Conservation (phyloP, 163 green algal species). For the Smithsoniella earleae region DNA sequence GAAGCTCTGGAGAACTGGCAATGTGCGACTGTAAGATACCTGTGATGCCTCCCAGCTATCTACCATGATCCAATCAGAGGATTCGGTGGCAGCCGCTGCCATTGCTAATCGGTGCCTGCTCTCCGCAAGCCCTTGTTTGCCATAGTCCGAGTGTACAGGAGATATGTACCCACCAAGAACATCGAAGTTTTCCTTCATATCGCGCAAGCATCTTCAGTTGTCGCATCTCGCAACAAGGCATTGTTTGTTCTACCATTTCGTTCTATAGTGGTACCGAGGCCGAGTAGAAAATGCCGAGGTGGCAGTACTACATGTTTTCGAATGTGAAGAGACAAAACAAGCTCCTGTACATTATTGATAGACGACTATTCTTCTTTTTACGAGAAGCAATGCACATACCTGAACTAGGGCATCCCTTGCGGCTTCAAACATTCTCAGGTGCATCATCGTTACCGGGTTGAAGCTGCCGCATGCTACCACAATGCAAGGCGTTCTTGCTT, state of each 20-base stretch:
- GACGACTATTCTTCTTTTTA: too few species aligned
- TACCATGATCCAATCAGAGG: slow-evolving; percentile 66
- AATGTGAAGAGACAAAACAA: too few species aligned
- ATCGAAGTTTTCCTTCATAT: slow-evolving; percentile 54
- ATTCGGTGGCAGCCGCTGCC: slow-evolving; percentile 55
- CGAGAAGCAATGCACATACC: too few species aligned
- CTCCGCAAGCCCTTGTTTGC: slow-evolving; percentile 58
- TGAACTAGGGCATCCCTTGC: slow-evolving; percentile 48
- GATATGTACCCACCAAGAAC: slow-evolving; percentile 71
- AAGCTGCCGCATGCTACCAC: slow-evolving; percentile 89
- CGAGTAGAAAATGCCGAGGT: too few species aligned
- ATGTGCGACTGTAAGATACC: slow-evolving; percentile 60
- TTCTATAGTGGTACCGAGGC: too few species aligned
- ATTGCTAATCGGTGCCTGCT: slow-evolving; percentile 64
- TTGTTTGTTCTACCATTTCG: too few species aligned
- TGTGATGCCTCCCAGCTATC: slow-evolving; percentile 78
- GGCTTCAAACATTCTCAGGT: slow-evolving; percentile 82
- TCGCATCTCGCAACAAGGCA: too few species aligned
- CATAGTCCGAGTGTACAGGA: slow-evolving; percentile 68
- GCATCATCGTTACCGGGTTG: slow-evolving; percentile 83
- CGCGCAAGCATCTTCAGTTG: too few species aligned
- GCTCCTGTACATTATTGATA: too few species aligned
- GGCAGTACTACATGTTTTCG: too few species aligned
- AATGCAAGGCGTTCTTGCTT: slow-evolving; percentile 60
- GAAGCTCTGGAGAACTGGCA: slow-evolving; percentile 63